Percentiles rank a stretch among this genome's conserved stretches.
Evolutionary conservation across 805 yeast species (phyloP).

Genomic region (Kurtzmaniella fragi): DNA sequence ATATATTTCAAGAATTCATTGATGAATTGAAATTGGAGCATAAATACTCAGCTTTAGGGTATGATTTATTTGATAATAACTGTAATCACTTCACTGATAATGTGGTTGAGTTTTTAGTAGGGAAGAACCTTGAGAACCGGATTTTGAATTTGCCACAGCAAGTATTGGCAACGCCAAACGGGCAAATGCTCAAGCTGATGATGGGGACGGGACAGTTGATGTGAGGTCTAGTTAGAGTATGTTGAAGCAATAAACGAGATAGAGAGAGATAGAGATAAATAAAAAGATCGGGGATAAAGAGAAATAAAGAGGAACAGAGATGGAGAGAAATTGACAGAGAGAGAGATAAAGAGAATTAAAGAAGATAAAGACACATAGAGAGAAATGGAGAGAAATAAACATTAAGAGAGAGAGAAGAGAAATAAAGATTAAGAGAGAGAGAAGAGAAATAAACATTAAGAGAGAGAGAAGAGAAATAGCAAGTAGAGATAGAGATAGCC

Average conservation of each 20-base stretch:
- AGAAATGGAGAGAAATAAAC: too few species aligned
- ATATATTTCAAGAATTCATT: slow-evolving; percentile 49
- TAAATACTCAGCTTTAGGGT: slow-evolving; percentile 43
- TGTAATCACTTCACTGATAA: slow-evolving; percentile 66
- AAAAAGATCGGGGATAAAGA: background rate
- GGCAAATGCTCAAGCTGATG: slow-evolving; percentile 29
- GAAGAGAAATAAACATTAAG: too few species aligned
- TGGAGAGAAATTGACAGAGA: background rate
- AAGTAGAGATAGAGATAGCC: too few species aligned
- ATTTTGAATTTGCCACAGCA: slow-evolving; percentile 49
- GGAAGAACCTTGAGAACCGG: slow-evolving; percentile 47
- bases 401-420: too few species aligned
- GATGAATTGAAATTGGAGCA: slow-evolving; percentile 39
- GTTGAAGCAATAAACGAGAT: background rate
- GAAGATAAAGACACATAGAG: too few species aligned
- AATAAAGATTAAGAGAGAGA: too few species aligned
- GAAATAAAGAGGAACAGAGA: background rate
- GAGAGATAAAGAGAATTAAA: background rate
- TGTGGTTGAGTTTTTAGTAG: slow-evolving; percentile 52
- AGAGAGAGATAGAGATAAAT: background rate
- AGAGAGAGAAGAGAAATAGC: too few species aligned
- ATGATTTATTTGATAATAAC: slow-evolving; percentile 58
- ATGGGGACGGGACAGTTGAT: slow-evolving; percentile 13
- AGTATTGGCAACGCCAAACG: slow-evolving; percentile 38
- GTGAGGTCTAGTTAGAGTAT: background rate